Base-by-base conservation (phyloP, 208 protist genomes). In the Trypanosoma scelopori region DNA sequence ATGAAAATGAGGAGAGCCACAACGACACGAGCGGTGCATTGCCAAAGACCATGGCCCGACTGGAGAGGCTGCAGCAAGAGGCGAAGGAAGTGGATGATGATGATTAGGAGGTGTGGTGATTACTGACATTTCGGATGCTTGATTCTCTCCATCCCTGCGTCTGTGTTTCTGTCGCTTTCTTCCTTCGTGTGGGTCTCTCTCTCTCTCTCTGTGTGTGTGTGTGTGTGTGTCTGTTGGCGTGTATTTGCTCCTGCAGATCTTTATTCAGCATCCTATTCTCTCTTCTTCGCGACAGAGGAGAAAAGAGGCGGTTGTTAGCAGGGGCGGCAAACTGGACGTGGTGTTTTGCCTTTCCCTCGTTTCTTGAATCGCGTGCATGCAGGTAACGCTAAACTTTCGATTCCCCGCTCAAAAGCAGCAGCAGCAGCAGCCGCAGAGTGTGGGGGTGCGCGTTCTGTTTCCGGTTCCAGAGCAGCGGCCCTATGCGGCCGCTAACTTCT, bases 401-500 rank as follows among this genome's bases (percentile, higher is more conserved):
- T 93, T 93, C 49, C 82, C 87, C 3, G 73, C 74, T 39, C 59
- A 48, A 39, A 62, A 57, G 11, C 41, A 50, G 28, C 45, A 57
- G 30, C 41, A 55, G n/a, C 30, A 43, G 20, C 11, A 55, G n/a
- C 30, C 25, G 20, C 11, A 41, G 9, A 71, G 80, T 45, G 59
- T 85, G 32, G 25, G 64, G 13, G 74, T 90, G 47, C 49, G 68
- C 41, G 42, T 89, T 16, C 52, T 79, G 27, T 61, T 93, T n/a
- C 81, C 76, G 0, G 42, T 77, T 15, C 74, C 78, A 0, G 76
- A 76, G 41, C 74, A 87, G 58, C 84, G 84, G 15, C 87, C 84
- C 12, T 72, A 64, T 57, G 70, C 78, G 13, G 74, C 76, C 15
- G 73, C 76, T n/a, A 93, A 93, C 60, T 77, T 91, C 18, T 52